These are phyloP conservation scores for Phytopythium delawarense DNA, from an alignment of 352 stramenopile genomes.

Conservation along the genomic window DNA sequence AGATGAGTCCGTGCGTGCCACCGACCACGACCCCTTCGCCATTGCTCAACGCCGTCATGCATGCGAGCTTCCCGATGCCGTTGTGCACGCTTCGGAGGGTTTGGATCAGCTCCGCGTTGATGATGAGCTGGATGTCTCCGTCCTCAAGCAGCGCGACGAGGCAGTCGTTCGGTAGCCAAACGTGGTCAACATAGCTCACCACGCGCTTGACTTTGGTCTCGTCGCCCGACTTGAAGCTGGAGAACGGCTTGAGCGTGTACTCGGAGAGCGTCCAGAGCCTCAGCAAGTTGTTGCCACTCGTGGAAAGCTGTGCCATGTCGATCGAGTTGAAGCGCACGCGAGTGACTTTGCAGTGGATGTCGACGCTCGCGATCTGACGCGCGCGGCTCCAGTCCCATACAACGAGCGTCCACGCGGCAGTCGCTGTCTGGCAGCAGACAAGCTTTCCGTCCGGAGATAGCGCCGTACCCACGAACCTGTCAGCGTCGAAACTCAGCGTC, in stretches of 20 bases:
- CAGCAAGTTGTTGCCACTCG: conserved; percentile 60
- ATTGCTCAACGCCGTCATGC: conserved; percentile 38
- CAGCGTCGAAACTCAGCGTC: conserved; percentile 40
- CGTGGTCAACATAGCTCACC: conserved; percentile 60
- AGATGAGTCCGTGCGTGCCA: conserved; percentile 49
- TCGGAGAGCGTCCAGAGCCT: conserved; percentile 72
- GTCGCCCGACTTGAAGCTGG: conserved; percentile 73
- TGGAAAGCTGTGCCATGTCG: conserved; percentile 77
- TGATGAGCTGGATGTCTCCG: conserved; percentile 68
- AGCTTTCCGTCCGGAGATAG: conserved; percentile 71
- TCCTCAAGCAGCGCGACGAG: conserved; percentile 65
- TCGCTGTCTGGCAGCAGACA: conserved; percentile 51
- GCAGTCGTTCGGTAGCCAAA: conserved; percentile 64
- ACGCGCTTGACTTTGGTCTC: conserved; percentile 47
- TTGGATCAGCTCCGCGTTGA: conserved; percentile 71
- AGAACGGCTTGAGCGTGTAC: conserved; percentile 64
- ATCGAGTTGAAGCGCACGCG: conserved; percentile 72
- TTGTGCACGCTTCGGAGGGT: conserved; percentile 62
- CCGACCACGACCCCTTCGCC: conserved; percentile 57
- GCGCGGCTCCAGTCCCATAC: conserved; percentile 79
- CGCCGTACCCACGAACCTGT: conserved; percentile 47
- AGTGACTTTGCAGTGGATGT: conserved; percentile 71
- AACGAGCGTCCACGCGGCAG: conserved; percentile 50
- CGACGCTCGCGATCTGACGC: conserved; percentile 47
- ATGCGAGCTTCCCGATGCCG: conserved; percentile 23